Percentiles rank a stretch among this genome's conserved stretches.
phyloP scores from a whole-genome alignment of 2,329 filamentous ascomycete genomes.

The Aureobasidium melanogenum region DNA sequence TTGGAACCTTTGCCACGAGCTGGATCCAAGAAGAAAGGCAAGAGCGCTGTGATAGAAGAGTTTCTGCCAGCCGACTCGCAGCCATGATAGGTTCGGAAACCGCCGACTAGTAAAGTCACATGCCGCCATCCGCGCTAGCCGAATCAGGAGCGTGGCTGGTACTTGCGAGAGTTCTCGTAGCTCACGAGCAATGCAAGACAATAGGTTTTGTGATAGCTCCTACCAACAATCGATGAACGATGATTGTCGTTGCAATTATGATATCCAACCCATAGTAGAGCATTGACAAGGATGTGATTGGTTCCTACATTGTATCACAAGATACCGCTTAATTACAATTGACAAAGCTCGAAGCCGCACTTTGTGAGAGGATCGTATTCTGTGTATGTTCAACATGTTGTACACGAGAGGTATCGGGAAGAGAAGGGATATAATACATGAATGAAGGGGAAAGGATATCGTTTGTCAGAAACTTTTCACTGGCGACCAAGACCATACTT shows the following conservation, averaged over 20 bases:
- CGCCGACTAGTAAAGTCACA: too few relatives aligned
- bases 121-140: not conserved
- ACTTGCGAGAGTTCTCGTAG: not conserved
- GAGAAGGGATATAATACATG: slow-evolving; percentile 1
- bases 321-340: too few relatives aligned
- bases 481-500: slow-evolving; percentile 70
- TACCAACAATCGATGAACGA: too few relatives aligned
- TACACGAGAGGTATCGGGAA: not conserved
- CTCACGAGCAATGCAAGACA: too few relatives aligned
- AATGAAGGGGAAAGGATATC: not conserved
- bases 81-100: too few relatives aligned
- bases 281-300: too few relatives aligned
- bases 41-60: not conserved
- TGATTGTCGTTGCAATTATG: too few relatives aligned
- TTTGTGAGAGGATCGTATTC: too few relatives aligned
- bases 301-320: too few relatives aligned
- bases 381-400: not conserved
- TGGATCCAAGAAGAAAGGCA: not conserved
- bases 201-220: too few relatives aligned
- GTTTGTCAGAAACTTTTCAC: slow-evolving; percentile 26
- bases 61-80: slow-evolving; percentile 12
- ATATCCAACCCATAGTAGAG: too few relatives aligned
- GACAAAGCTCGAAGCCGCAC: too few relatives aligned
- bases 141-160: not conserved
- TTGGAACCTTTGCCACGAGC: not conserved